A percentile compares a stretch with the other conserved stretches of the same genome.
Conservation (phyloP, 148 eudicot species). For the Silene uniflora region DNA sequence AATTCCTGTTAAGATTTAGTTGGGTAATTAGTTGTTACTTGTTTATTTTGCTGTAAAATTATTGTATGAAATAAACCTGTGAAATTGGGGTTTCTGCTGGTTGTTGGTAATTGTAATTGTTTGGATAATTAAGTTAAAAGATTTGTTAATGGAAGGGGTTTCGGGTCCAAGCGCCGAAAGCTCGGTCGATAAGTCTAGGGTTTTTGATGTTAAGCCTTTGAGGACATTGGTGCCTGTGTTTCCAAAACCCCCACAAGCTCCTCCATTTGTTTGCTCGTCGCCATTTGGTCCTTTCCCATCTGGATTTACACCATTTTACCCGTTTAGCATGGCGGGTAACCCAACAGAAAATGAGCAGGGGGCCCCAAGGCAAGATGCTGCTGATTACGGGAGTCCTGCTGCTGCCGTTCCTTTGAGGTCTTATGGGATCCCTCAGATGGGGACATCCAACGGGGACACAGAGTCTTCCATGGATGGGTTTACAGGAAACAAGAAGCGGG, state of each 20-base stretch:
- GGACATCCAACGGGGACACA: slow-evolving; percentile 44
- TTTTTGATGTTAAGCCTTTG: slow-evolving; percentile 62
- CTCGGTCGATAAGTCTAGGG: slow-evolving; percentile 54
- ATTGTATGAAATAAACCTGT: neutral
- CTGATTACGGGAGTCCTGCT: slow-evolving; percentile 33
- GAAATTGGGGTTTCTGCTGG: slow-evolving; percentile 5
- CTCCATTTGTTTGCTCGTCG: slow-evolving; percentile 50
- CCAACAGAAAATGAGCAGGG: neutral
- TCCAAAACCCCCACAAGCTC: slow-evolving; percentile 53
- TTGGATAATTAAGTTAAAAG: slow-evolving; percentile 12
- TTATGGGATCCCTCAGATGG: slow-evolving; percentile 56
- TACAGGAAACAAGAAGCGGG: slow-evolving; percentile 33
- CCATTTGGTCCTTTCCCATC: slow-evolving; percentile 54
- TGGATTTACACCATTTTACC: slow-evolving; percentile 54
- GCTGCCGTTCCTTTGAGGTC: slow-evolving; percentile 70
- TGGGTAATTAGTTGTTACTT: neutral
- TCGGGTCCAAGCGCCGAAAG: slow-evolving; percentile 31
- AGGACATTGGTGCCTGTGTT: slow-evolving; percentile 56
- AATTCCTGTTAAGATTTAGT: neutral
- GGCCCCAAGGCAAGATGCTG: slow-evolving; percentile 25
- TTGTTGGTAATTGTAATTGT: slow-evolving; percentile 2
- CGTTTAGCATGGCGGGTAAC: slow-evolving; percentile 35
- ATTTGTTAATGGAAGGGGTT: slow-evolving; percentile 34
- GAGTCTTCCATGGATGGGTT: slow-evolving; percentile 42
- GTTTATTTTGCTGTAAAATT: neutral